Conservation (phyloP, 345 rosid genomes). For the Litchi chinensis region DNA sequence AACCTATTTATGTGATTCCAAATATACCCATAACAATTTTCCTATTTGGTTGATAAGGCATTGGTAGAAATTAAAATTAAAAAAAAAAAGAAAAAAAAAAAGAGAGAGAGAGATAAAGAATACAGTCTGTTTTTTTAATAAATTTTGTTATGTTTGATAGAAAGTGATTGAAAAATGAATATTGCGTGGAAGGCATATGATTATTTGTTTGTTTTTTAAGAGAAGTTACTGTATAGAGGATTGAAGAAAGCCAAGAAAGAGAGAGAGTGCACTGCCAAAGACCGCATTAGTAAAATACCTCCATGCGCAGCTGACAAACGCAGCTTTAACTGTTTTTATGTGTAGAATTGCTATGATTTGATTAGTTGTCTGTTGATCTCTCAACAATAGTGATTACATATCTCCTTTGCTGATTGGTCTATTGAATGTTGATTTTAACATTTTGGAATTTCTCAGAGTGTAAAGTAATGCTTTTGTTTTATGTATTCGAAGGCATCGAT, state of each 20-base stretch:
- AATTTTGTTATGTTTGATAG: no score
- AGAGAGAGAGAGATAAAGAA: no score
- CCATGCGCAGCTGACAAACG: slow-evolving; percentile 98
- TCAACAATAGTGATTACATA: no score
- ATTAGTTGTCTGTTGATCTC: background rate
- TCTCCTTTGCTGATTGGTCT: background rate
- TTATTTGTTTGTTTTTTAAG: no score
- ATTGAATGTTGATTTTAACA: background rate
- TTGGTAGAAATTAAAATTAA: no score
- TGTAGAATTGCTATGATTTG: background rate
- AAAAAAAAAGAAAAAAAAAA: no score
- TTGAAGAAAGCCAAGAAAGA: slow-evolving; percentile 93
- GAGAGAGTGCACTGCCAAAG: slow-evolving; percentile 96
- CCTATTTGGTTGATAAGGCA: no score
- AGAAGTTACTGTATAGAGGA: slow-evolving; percentile 60
- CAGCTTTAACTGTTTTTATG: slow-evolving; percentile 45
- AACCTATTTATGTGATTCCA: no score
- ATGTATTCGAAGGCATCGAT: slow-evolving; percentile 72
- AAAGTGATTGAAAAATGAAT: no score
- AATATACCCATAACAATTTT: no score
- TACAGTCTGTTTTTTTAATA: no score
- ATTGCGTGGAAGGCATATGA: no score
- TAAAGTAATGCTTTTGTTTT: slow-evolving; percentile 12
- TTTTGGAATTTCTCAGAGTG: background rate
- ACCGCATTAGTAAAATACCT: slow-evolving; percentile 97